phyloP scores from a whole-genome alignment of 2,329 filamentous ascomycete species.

The Triangularia setosa region DNA sequence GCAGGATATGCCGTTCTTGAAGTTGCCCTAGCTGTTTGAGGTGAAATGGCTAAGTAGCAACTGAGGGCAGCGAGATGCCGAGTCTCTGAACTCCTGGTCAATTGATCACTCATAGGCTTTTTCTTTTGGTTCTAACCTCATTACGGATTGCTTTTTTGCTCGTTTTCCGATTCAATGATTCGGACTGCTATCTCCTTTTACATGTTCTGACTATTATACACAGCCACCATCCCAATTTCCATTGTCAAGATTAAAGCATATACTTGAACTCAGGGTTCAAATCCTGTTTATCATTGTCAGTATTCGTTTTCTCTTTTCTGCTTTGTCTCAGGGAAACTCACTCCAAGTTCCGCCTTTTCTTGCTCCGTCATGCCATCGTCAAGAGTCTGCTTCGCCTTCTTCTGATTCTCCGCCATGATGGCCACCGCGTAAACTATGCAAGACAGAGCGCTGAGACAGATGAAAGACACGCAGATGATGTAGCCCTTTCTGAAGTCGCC shows the following conservation, averaged over 20 bases:
- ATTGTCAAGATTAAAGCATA: slow-evolving; percentile 29
- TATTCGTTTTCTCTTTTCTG: background rate
- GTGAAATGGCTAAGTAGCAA: too few relatives aligned
- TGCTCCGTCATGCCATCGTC: slow-evolving; percentile 31
- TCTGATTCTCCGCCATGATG: slow-evolving; percentile 58
- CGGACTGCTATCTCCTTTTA: background rate
- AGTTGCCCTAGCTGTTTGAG: too few relatives aligned
- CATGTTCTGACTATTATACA: background rate
- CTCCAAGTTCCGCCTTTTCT: slow-evolving; percentile 40
- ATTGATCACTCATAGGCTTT: too few relatives aligned
- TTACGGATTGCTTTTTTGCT: too few relatives aligned
- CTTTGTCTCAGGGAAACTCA: background rate
- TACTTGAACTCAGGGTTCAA: slow-evolving; percentile 36
- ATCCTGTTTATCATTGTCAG: slow-evolving; percentile 25
- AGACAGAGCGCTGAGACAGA: slow-evolving; percentile 60
- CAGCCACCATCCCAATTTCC: background rate
- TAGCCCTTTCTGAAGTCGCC: slow-evolving; percentile 74
- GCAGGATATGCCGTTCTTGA: too few relatives aligned
- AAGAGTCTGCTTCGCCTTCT: slow-evolving; percentile 43
- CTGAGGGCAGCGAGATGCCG: too few relatives aligned
- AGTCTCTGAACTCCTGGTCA: too few relatives aligned
- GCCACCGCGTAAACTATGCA: slow-evolving; percentile 58
- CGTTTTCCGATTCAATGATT: too few relatives aligned
- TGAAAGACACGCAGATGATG: slow-evolving; percentile 71
- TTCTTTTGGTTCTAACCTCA: too few relatives aligned